Percentiles rank a stretch among this genome's conserved stretches.
phyloP scores from a whole-genome alignment of 345 rosid species.

The Citrus cavaleriei region DNA sequence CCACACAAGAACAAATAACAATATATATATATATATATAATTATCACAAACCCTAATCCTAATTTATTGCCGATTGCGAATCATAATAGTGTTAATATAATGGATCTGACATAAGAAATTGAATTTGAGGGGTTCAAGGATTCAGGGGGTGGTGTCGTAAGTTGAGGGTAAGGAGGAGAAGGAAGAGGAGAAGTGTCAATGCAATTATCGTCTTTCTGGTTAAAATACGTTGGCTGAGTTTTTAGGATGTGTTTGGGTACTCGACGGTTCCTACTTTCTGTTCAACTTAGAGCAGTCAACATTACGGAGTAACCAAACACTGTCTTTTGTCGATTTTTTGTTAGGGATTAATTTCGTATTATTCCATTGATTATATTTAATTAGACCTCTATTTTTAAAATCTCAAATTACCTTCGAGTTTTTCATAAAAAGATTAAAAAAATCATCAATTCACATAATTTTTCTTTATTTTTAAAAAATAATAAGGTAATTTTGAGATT shows the following conservation, averaged over 20 bases:
- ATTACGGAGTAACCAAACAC: background rate
- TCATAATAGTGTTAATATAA: background rate
- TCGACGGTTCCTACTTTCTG: background rate
- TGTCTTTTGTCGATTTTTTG: background rate
- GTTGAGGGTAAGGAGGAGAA: background rate
- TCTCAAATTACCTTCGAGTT: too few relatives aligned
- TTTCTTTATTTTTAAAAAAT: too few relatives aligned
- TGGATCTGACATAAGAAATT: background rate
- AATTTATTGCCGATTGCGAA: background rate
- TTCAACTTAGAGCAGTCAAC: background rate
- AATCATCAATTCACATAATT: too few relatives aligned
- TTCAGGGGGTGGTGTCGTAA: background rate
- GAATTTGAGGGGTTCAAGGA: background rate
- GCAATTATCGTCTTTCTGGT: background rate
- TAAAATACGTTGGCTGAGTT: background rate
- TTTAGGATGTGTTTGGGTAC: constrained; percentile 10
- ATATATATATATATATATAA: background rate
- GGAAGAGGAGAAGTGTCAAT: background rate
- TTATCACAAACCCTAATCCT: background rate
- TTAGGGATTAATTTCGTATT: too few relatives aligned
- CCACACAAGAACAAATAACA: too few relatives aligned
- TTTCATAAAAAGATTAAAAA: too few relatives aligned
- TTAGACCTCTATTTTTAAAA: too few relatives aligned
- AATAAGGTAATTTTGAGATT: too few relatives aligned
- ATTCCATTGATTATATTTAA: too few relatives aligned